Evolutionary conservation across 176 grass and related monocot genomes (phyloP).

Genomic region (Themeda triandra): DNA sequence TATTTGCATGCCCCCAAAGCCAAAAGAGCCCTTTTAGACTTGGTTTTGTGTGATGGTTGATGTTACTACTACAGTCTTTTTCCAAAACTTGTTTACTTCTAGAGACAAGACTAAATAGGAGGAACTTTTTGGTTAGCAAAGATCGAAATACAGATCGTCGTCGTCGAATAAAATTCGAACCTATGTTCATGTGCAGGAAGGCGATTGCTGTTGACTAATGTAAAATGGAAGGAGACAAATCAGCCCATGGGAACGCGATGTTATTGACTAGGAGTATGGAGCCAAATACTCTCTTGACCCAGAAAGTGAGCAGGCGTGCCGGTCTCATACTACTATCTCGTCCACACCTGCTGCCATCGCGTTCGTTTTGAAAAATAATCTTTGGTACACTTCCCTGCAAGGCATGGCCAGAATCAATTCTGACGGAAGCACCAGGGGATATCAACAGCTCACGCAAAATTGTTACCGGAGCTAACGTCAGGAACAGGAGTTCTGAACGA

Average conservation of each 20-base stretch:
- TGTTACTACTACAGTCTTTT: too few relatives aligned
- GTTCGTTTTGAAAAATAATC: not conserved
- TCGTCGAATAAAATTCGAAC: too few relatives aligned
- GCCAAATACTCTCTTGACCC: too few relatives aligned
- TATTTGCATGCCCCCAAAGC: too few relatives aligned
- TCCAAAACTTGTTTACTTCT: not conserved
- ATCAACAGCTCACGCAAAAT: not conserved
- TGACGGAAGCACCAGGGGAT: not conserved
- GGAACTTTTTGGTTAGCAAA: too few relatives aligned
- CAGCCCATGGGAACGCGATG: not conserved
- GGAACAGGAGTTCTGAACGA: not conserved
- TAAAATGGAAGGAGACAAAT: not conserved
- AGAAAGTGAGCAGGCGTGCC: too few relatives aligned
- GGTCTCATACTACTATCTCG: accelerated
- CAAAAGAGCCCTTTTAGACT: too few relatives aligned
- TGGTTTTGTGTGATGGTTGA: too few relatives aligned
- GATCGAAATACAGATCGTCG: too few relatives aligned
- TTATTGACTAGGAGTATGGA: not conserved
- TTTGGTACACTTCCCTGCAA: not conserved
- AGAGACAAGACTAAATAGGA: not conserved
- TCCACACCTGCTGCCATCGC: too few relatives aligned
- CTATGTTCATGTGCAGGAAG: too few relatives aligned
- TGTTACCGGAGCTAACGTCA: not conserved
- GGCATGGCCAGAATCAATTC: not conserved
- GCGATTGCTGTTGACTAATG: not conserved